Base-by-base conservation (phyloP, 208 protist species). In the Polymyxa betae region DNA sequence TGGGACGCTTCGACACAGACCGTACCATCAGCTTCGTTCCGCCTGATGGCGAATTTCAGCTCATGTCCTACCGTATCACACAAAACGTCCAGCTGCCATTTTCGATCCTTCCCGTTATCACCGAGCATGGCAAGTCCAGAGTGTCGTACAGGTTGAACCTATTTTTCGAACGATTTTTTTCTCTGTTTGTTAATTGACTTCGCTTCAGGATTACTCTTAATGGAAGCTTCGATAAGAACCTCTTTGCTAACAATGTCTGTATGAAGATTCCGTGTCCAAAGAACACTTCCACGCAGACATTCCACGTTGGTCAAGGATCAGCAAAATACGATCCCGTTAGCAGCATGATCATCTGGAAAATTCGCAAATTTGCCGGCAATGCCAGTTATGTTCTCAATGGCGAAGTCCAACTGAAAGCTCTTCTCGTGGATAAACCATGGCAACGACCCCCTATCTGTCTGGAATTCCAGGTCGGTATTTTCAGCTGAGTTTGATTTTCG, bases 21-120 rank as follows among this genome's bases (percentile, higher is more conserved):
- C 88, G 93, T n/a, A 93, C 93, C 29, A 94, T 95, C 60, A 92
- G 92, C 0, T 95, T 95, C 88, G 93, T 94, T 45, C 94, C 94
- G 32, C 93, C 94, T 45, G 94, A 94, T 60, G 98, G 98, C 52
- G 97, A 98, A 68, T 99, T 99, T 93, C 96, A 97, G 88, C 93
- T 99, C 60, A 98, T 99, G 97, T 91, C 78, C 64, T 96, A 99
- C 95, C 96, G 97, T 92, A 96, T 97, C 0, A 96, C 95, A 32
- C 93, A 98, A 88, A 95, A 96, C 49, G 95, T 99, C 49, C 95
- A 97, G 82, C 95, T 97, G 0, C 98, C 98, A 35, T 98, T 99
- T 95, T 93, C 93, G 43, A 94, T 99, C 12, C 88, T 96, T 29
- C 95, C 97, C 0, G 93, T 96, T n/a, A 95, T 98, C 24, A 95